Evolutionary conservation across 305 asterid species (phyloP).

Genomic region (Fraxinus albicans): DNA sequence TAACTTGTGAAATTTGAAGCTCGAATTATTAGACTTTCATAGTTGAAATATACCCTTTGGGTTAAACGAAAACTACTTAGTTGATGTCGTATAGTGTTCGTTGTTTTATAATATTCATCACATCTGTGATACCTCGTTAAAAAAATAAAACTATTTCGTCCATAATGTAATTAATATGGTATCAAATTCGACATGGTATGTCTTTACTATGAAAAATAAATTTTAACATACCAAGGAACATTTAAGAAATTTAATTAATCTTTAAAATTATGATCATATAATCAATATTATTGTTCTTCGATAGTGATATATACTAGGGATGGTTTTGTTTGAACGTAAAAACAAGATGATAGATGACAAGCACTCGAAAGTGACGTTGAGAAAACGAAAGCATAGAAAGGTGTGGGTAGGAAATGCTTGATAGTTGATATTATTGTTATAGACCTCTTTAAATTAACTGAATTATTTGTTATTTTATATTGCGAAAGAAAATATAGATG

Average conservation of each 20-base stretch:
- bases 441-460: neutral
- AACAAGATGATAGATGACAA: neutral
- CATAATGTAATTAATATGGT: neutral
- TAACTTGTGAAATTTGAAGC: neutral
- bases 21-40: neutral
- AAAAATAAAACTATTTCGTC: neutral
- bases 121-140: neutral
- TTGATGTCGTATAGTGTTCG: neutral
- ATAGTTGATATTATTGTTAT: neutral
- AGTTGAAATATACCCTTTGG: neutral
- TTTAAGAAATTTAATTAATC: neutral
- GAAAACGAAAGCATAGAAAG: neutral
- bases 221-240: neutral
- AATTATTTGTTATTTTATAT: no score
- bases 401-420: neutral
- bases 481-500: neutral
- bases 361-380: neutral
- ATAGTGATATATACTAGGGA: neutral
- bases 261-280: neutral
- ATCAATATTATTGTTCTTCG: no score
- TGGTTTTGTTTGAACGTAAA: neutral
- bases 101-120: neutral
- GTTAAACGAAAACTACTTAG: neutral
- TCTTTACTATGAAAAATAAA: neutral
- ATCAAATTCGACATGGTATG: neutral